phyloP scores from a whole-genome alignment of 2,329 filamentous ascomycete species.

The Xylaria sp. region DNA sequence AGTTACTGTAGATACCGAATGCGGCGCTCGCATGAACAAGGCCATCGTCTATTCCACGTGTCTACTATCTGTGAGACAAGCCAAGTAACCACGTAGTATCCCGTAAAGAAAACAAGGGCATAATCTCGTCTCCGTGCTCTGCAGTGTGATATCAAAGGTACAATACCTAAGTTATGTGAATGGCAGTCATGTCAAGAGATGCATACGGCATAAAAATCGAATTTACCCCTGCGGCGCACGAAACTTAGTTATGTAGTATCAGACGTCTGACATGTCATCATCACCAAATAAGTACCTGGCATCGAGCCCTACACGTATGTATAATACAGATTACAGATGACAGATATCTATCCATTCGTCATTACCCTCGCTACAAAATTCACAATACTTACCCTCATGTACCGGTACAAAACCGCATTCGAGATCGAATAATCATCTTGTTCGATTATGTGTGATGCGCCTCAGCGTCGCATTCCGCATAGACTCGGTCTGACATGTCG shows the following conservation, averaged over 20 bases:
- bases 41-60: not conserved
- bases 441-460: not conserved
- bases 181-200: not conserved
- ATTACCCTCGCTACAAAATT: not conserved
- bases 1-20: not conserved
- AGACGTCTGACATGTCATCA: constrained; percentile 12
- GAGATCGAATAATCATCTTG: not conserved
- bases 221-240: constrained; percentile 9
- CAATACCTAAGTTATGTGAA: not conserved
- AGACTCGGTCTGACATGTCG: constrained; percentile 6
- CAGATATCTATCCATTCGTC: not conserved
- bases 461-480: not conserved
- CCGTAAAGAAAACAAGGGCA: not conserved
- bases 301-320: not conserved
- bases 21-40: not conserved
- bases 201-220: not conserved
- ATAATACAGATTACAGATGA: not conserved
- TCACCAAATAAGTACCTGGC: constrained; percentile 4
- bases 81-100: not conserved
- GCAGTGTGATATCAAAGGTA: not conserved
- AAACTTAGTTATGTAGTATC: constrained; percentile 1
- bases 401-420: constrained; percentile 7
- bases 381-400: constrained; percentile 1
- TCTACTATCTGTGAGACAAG: not conserved
- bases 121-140: not conserved